Percentiles rank a stretch among this genome's conserved stretches.
Conservation (phyloP, 805 yeast genomes). For the Spencermartinsiella europaea region DNA sequence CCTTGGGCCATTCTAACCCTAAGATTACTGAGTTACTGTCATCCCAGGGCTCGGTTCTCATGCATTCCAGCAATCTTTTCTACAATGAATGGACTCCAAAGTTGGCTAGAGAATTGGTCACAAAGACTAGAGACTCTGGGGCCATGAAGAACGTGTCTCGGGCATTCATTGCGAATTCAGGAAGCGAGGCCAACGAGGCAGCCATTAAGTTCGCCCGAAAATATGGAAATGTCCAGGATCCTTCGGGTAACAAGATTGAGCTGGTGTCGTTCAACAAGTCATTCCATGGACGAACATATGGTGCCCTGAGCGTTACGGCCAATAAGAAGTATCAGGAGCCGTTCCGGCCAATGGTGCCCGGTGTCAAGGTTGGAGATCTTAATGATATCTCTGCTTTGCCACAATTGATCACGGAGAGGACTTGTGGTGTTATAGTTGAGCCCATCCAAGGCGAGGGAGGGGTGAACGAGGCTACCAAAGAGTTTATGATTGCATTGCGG, state of each 20-base stretch:
- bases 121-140: slow-evolving; percentile 61
- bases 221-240: slow-evolving; percentile 54
- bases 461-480: slow-evolving; percentile 58
- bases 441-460: slow-evolving; percentile 99
- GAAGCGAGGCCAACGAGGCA: slow-evolving; percentile 78
- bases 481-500: slow-evolving; percentile 62
- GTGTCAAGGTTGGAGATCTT: slow-evolving; percentile 64
- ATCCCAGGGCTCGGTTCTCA: slow-evolving; percentile 66
- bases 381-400: slow-evolving; percentile 57
- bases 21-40: slow-evolving; percentile 64
- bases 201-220: slow-evolving; percentile 78
- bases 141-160: slow-evolving; percentile 78
- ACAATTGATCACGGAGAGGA: slow-evolving; percentile 50
- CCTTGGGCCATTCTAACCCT: slow-evolving; percentile 80
- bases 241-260: slow-evolving; percentile 40
- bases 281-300: slow-evolving; percentile 95
- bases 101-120: slow-evolving; percentile 65
- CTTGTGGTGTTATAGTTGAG: slow-evolving; percentile 91
- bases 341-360: slow-evolving; percentile 87
- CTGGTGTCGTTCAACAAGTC: slow-evolving; percentile 82
- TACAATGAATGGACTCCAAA: slow-evolving; percentile 81
- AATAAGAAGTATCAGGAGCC: slow-evolving; percentile 91
- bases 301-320: slow-evolving; percentile 87
- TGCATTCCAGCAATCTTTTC: slow-evolving; percentile 83
- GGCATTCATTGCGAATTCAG: slow-evolving; percentile 68